Conservation (phyloP, 345 rosid genomes). For the Populus pruinosa region DNA sequence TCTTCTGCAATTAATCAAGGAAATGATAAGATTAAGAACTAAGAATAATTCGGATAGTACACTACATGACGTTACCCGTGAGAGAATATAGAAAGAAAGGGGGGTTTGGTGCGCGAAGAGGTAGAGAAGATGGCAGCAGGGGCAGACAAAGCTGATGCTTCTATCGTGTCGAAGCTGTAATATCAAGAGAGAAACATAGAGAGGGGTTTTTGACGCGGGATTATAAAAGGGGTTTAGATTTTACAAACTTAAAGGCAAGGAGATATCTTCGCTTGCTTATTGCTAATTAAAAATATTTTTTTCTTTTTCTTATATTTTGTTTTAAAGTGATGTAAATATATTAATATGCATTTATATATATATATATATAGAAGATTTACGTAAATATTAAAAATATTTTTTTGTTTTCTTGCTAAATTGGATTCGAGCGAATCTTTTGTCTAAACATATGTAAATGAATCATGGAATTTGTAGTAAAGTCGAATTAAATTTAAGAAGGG, state of each 20-base stretch:
- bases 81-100: slow-evolving; percentile 24
- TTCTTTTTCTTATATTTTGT: background rate
- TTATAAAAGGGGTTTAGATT: background rate
- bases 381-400: too few relatives aligned
- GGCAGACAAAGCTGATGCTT: slow-evolving; percentile 42
- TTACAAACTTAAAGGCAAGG: background rate
- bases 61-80: slow-evolving; percentile 27
- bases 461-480: too few relatives aligned
- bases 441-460: too few relatives aligned
- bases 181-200: background rate
- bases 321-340: background rate
- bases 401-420: too few relatives aligned
- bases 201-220: background rate
- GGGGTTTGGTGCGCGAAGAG: slow-evolving; percentile 27
- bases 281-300: background rate
- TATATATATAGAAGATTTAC: too few relatives aligned
- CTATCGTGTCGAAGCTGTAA: slow-evolving; percentile 29
- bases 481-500: too few relatives aligned
- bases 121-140: slow-evolving; percentile 27
- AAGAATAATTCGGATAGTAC: background rate
- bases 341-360: too few relatives aligned
- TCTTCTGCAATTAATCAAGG: slow-evolving; percentile 29
- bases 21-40: background rate
- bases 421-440: too few relatives aligned
- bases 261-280: background rate